These are phyloP conservation scores for Monilinia fructigena DNA, from an alignment of 2,329 filamentous ascomycete genomes.

Conservation along the genomic window DNA sequence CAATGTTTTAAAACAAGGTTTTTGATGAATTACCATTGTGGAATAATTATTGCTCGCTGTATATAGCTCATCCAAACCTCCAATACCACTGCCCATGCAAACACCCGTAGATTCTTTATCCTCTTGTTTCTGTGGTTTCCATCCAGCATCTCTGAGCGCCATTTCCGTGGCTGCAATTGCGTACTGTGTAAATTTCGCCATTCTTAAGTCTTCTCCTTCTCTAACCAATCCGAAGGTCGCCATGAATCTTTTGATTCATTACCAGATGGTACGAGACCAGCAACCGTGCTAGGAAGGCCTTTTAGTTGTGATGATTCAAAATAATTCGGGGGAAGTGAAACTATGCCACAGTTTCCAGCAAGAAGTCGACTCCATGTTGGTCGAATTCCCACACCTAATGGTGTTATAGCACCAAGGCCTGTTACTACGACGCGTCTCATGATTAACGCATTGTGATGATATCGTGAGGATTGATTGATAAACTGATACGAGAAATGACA, in stretches of 20 bases:
- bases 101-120: conserved; percentile 80
- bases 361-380: conserved; percentile 80
- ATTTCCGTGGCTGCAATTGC: conserved; percentile 83
- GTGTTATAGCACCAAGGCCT: conserved; percentile 77
- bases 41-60: conserved; percentile 56
- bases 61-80: conserved; percentile 89
- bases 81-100: conserved; percentile 92
- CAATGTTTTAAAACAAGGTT: conserved; percentile 16
- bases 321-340: conserved; percentile 61
- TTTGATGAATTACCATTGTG: conserved; percentile 15
- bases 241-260: conserved; percentile 47
- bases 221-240: conserved; percentile 55
- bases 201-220: conserved; percentile 63
- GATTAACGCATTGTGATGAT: conserved; percentile 4
- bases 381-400: conserved; percentile 75
- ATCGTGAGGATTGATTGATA: conserved; percentile 7
- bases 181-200: conserved; percentile 91
- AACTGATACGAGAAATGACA: not conserved
- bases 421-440: conserved; percentile 76
- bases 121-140: conserved; percentile 52
- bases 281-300: conserved; percentile 78
- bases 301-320: conserved; percentile 50
- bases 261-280: conserved; percentile 72
- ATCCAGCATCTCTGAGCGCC: conserved; percentile 79
- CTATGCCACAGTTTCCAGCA: conserved; percentile 75